These are phyloP conservation scores for Neonectria ditissima DNA, from an alignment of 2,329 filamentous ascomycete genomes.

Conservation along the genomic window DNA sequence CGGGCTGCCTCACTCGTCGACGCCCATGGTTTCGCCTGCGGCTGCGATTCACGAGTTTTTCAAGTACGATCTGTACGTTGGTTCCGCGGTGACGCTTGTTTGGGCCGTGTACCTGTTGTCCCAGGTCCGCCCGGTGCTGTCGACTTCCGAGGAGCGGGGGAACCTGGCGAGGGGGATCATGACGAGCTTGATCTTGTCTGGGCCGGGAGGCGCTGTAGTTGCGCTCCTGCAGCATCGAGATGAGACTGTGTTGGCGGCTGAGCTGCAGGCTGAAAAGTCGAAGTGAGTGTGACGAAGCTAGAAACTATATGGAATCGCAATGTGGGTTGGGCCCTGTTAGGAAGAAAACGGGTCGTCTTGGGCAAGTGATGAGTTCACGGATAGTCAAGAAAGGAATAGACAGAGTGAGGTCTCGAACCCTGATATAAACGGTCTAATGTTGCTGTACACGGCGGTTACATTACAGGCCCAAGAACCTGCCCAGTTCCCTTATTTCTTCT, in stretches of 20 bases:
- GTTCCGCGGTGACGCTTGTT: slow-evolving; percentile 30
- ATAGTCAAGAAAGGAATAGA: not conserved
- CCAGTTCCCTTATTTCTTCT: slow-evolving; percentile 26
- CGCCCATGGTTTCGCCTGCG: slow-evolving; percentile 33
- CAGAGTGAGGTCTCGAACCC: not conserved
- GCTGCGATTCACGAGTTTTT: slow-evolving; percentile 39
- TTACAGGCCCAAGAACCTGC: not conserved
- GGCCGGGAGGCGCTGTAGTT: slow-evolving; percentile 39
- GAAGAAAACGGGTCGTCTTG: not conserved
- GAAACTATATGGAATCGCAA: not conserved
- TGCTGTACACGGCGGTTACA: not conserved
- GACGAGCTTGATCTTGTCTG: slow-evolving; percentile 38
- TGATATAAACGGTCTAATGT: slow-evolving; percentile 1
- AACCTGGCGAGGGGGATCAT: slow-evolving; percentile 34
- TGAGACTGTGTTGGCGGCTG: slow-evolving; percentile 39
- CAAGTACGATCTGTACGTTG: slow-evolving; percentile 42
- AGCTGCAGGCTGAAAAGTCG: slow-evolving; percentile 40
- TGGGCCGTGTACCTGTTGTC: slow-evolving; percentile 37
- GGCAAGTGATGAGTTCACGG: not conserved
- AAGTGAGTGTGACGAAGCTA: slow-evolving; percentile 23
- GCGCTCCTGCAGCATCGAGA: slow-evolving; percentile 44
- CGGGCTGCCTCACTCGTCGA: slow-evolving; percentile 29
- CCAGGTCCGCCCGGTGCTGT: slow-evolving; percentile 31
- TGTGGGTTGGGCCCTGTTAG: not conserved
- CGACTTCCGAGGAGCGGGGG: slow-evolving; percentile 31